A percentile compares a stretch with the other conserved stretches of the same genome.
Conservation (phyloP, 2,329 filamentous ascomycete species). For the Colletotrichum tofieldiae region DNA sequence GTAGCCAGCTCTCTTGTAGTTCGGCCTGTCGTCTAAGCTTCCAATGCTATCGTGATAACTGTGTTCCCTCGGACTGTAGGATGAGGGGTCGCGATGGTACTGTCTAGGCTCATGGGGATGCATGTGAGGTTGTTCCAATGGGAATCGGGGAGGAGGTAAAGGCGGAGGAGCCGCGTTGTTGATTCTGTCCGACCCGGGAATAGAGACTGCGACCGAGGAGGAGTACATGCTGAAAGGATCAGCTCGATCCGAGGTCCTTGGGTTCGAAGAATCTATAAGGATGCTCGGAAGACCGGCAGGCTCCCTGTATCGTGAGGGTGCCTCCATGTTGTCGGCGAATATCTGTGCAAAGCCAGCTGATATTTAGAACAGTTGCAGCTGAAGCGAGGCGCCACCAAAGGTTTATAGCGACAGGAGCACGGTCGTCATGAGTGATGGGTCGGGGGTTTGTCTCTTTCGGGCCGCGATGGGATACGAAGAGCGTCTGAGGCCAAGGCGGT, state of each 20-base stretch:
- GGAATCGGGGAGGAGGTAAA: conserved; percentile 62
- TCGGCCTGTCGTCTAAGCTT: conserved; percentile 54
- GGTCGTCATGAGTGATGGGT: conserved; percentile 41
- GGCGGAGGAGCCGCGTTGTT: conserved; percentile 57
- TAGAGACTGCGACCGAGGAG: conserved; percentile 56
- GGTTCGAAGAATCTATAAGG: conserved; percentile 53
- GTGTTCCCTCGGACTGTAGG: conserved; percentile 42
- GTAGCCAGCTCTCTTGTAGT: conserved; percentile 50
- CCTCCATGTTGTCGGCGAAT: conserved; percentile 52
- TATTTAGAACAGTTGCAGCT: conserved; percentile 27
- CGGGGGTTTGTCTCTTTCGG: conserved; percentile 3
- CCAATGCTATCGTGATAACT: conserved; percentile 58
- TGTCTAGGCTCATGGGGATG: conserved; percentile 51
- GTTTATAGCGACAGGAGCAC: conserved; percentile 41
- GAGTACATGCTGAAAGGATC: conserved; percentile 52
- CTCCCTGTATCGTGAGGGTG: conserved; percentile 56
- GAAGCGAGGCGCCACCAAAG: conserved; percentile 34
- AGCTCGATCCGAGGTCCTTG: conserved; percentile 50
- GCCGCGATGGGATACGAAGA: conserved; percentile 33
- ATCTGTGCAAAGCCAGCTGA: conserved; percentile 38
- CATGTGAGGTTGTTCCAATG: conserved; percentile 46
- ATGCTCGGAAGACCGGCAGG: conserved; percentile 51
- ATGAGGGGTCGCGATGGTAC: conserved; percentile 47
- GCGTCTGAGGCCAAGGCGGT: conserved; percentile 36
- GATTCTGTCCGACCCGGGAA: conserved; percentile 56